Percentiles rank a stretch among this genome's conserved stretches.
These are phyloP conservation scores for Pseudognaphalium luteoalbum DNA, from an alignment of 129 eudicot species.

Conservation along the genomic window DNA sequence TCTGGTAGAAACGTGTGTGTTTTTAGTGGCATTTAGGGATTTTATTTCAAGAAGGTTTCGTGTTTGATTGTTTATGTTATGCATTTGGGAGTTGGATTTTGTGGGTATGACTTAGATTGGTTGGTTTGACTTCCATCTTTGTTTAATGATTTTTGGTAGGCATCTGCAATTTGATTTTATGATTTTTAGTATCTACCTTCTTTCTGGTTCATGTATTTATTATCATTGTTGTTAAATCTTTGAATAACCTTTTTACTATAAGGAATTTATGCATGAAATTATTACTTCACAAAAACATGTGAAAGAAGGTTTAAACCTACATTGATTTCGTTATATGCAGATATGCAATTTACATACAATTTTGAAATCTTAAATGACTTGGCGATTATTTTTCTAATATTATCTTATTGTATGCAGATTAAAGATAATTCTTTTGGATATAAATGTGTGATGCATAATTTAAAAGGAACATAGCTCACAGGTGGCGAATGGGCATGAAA, in stretches of 20 bases:
- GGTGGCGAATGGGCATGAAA: constrained; percentile 66
- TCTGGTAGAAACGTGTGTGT: constrained; percentile 18
- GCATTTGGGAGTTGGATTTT: constrained; percentile 20
- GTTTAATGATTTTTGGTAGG: constrained; percentile 16
- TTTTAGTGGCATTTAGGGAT: constrained; percentile 18
- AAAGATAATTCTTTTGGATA: constrained; percentile 10
- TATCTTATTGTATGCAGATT: constrained; percentile 27
- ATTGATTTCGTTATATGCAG: background rate
- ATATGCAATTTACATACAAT: background rate
- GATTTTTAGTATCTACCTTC: background rate
- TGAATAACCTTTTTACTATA: background rate
- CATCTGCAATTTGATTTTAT: background rate
- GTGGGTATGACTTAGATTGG: constrained; percentile 24
- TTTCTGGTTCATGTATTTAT: background rate
- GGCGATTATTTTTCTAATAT: background rate
- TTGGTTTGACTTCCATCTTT: constrained; percentile 32
- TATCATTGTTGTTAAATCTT: background rate
- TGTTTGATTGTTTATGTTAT: constrained; percentile 9
- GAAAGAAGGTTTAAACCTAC: background rate
- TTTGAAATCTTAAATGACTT: background rate
- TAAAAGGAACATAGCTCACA: constrained; percentile 51
- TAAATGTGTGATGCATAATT: constrained; percentile 40
- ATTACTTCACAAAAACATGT: background rate
- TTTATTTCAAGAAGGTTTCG: constrained; percentile 18
- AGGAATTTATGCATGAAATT: background rate